A percentile compares a stretch with the other conserved stretches of the same genome.
phyloP scores from a whole-genome alignment of 192 early-diverging fungal species.

The Entomortierella parvispora region DNA sequence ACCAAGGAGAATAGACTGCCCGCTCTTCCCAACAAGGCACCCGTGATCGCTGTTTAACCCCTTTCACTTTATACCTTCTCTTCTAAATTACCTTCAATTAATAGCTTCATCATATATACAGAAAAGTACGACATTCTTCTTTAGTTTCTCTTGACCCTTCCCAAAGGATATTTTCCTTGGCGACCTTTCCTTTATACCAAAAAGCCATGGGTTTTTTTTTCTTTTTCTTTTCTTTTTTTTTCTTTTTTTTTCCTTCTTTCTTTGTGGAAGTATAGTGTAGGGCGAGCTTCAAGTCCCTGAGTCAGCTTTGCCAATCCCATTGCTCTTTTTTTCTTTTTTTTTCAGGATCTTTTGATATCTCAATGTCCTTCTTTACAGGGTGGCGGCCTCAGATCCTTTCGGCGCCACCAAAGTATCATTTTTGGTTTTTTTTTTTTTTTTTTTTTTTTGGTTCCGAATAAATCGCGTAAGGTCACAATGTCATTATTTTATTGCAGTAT shows the following conservation, averaged over 20 bases:
- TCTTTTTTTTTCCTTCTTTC: neutral
- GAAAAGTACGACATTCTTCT: too few species aligned
- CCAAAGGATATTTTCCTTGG: slow-evolving; percentile 2
- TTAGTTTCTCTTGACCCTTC: too few species aligned
- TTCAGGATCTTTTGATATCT: too few species aligned
- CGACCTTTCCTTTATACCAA: neutral
- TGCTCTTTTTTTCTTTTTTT: neutral
- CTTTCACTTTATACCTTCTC: neutral
- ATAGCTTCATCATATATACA: too few species aligned
- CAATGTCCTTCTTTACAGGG: too few species aligned
- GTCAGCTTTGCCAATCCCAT: neutral
- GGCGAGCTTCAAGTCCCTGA: slow-evolving; percentile 1
- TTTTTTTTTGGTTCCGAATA: too few species aligned
- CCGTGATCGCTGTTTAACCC: slow-evolving; percentile 4
- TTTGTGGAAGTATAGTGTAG: neutral
- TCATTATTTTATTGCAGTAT: too few species aligned
- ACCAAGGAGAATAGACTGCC: slow-evolving; percentile 23
- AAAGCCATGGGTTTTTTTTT: neutral
- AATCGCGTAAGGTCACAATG: too few species aligned
- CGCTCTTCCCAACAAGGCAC: neutral
- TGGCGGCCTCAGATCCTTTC: too few species aligned
- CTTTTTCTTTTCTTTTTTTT: neutral
- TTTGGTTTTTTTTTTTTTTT: too few species aligned
- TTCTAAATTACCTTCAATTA: slow-evolving; percentile 2
- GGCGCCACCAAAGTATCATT: too few species aligned